A percentile compares a stretch with the other conserved stretches of the same genome.
Evolutionary conservation across 2,329 filamentous ascomycete genomes (phyloP).

Genomic region (Xylariaceae sp.): DNA sequence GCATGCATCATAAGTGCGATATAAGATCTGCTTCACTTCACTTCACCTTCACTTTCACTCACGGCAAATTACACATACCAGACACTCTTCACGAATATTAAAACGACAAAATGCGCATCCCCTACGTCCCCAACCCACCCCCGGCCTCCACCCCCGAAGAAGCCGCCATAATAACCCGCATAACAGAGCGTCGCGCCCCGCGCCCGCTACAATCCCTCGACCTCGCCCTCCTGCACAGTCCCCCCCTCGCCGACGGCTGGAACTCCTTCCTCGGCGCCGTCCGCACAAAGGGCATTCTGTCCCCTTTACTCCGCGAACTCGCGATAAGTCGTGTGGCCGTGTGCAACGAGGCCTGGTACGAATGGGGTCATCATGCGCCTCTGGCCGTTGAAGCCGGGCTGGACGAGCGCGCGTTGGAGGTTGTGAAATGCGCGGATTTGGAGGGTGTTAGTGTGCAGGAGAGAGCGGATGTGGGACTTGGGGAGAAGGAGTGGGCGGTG

Average conservation of each 20-base stretch:
- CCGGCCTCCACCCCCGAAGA: slow-evolving; percentile 40
- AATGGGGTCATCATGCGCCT: slow-evolving; percentile 76
- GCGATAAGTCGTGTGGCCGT: slow-evolving; percentile 77
- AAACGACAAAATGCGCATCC: slow-evolving; percentile 54
- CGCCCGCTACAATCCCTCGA: slow-evolving; percentile 71
- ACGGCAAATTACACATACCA: too few relatives aligned
- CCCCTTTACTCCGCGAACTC: slow-evolving; percentile 62
- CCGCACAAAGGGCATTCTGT: slow-evolving; percentile 48
- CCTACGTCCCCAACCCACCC: slow-evolving; percentile 55
- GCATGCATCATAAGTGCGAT: too few relatives aligned
- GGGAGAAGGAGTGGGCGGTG: slow-evolving; percentile 60
- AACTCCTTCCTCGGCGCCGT: slow-evolving; percentile 63
- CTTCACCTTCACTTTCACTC: too few relatives aligned
- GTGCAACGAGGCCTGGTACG: slow-evolving; percentile 77
- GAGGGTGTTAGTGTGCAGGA: slow-evolving; percentile 25
- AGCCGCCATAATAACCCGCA: slow-evolving; percentile 55
- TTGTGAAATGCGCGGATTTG: slow-evolving; percentile 34
- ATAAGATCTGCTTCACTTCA: too few relatives aligned
- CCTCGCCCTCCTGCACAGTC: slow-evolving; percentile 68
- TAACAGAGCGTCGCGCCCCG: slow-evolving; percentile 60
- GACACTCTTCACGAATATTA: too few relatives aligned
- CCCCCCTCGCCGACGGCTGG: slow-evolving; percentile 70
- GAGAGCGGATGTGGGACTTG: slow-evolving; percentile 37
- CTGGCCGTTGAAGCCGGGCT: slow-evolving; percentile 57
- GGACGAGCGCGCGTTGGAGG: slow-evolving; percentile 39